Percentiles rank a stretch among this genome's conserved stretches.
phyloP scores from a whole-genome alignment of 768 basidiomycete species.

The Panaeolus cyanescens region DNA sequence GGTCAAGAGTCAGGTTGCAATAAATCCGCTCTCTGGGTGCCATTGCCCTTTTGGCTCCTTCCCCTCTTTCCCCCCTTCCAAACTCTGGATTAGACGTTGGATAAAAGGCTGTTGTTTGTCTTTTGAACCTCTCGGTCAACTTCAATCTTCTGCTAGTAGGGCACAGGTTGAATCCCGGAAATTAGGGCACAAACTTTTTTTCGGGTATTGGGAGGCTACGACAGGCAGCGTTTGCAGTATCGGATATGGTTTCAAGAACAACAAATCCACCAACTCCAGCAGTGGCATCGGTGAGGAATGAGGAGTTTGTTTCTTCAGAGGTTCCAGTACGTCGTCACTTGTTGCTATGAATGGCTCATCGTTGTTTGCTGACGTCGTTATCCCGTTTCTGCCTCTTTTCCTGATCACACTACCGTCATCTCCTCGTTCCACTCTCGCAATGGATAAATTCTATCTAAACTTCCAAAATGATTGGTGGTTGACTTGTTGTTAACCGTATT shows the following conservation, averaged over 20 bases:
- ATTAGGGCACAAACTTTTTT: background rate
- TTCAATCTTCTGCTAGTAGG: background rate
- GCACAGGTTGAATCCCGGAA: background rate
- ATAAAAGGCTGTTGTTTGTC: background rate
- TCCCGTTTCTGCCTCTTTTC: background rate
- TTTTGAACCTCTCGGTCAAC: background rate
- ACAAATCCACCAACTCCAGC: background rate
- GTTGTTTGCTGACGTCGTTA: background rate
- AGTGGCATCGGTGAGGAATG: background rate
- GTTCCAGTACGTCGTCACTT: background rate
- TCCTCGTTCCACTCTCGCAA: background rate
- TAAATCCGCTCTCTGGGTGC: conserved; percentile 1
- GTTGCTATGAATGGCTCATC: background rate
- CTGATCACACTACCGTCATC: background rate
- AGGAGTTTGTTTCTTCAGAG: background rate
- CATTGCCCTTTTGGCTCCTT: background rate
- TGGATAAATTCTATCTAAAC: background rate
- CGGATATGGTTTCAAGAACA: background rate
- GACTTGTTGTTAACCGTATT: no score
- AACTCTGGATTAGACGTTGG: background rate
- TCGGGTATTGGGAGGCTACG: background rate
- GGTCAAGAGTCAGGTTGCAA: background rate
- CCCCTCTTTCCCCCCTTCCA: background rate
- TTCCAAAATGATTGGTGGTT: no score
- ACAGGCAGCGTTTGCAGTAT: background rate